Evolutionary conservation across 306 rosid genomes (phyloP).

Genomic region (Cicer bijugum): DNA sequence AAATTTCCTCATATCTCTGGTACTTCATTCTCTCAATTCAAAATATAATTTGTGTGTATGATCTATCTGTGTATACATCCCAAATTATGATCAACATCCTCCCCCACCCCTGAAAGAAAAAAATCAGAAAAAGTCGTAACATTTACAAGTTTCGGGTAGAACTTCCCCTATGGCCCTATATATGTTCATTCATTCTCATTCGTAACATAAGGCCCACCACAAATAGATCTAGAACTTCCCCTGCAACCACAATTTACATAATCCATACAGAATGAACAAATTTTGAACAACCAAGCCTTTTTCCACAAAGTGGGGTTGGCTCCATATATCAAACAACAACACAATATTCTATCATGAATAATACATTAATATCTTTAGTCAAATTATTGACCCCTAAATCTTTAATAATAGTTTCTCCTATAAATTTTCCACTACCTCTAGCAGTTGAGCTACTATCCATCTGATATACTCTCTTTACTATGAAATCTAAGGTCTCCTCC

Average conservation of each 20-base stretch:
- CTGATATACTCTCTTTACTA: neutral
- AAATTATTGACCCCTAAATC: neutral
- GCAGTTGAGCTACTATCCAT: neutral
- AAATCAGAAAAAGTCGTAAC: too few species aligned
- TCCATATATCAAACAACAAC: neutral
- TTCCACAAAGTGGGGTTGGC: neutral
- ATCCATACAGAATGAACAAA: constrained; percentile 29
- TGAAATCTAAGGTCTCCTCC: neutral
- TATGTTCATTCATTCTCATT: constrained; percentile 11
- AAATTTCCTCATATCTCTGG: neutral
- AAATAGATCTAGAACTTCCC: constrained; percentile 9
- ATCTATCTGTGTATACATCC: neutral
- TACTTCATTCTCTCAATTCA: neutral
- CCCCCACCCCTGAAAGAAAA: too few species aligned
- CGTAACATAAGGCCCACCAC: constrained; percentile 18
- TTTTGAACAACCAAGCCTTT: neutral
- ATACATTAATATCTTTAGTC: neutral
- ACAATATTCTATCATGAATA: neutral
- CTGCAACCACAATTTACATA: constrained; percentile 34
- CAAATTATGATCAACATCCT: neutral
- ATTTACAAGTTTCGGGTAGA: too few species aligned
- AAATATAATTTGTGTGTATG: neutral
- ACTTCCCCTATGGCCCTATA: neutral
- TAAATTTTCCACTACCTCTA: neutral
- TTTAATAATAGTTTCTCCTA: neutral